A percentile compares a stretch with the other conserved stretches of the same genome.
Conservation (phyloP, 768 basidiomycete species). For the Mycena galopus region DNA sequence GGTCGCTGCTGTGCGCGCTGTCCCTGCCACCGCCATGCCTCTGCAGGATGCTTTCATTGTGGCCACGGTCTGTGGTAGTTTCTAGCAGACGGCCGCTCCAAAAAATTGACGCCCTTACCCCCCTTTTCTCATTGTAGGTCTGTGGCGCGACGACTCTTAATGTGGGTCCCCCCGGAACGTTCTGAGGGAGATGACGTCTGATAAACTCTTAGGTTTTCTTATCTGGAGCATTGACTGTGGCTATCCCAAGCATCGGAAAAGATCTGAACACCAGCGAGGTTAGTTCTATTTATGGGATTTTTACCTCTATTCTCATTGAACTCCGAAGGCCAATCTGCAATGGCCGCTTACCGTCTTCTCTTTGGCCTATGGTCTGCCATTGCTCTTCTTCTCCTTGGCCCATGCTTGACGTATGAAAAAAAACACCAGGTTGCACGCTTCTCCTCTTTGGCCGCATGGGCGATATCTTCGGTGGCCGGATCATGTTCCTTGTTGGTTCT, state of each 20-base stretch:
- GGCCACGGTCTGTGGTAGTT: background rate
- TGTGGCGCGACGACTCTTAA: slow-evolving; percentile 14
- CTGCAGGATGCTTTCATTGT: slow-evolving; percentile 32
- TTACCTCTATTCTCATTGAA: background rate
- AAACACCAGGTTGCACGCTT: slow-evolving; percentile 36
- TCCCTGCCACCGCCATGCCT: background rate
- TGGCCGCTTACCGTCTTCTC: slow-evolving; percentile 39
- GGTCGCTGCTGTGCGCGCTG: background rate
- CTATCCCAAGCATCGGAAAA: slow-evolving; percentile 1
- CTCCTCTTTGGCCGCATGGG: slow-evolving; percentile 40
- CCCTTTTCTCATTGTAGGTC: too few species aligned
- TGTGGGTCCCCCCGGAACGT: background rate
- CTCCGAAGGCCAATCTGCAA: slow-evolving; percentile 30
- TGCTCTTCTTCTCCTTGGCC: slow-evolving; percentile 33
- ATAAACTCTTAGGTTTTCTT: background rate
- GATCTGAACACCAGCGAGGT: slow-evolving; percentile 2
- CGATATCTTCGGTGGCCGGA: slow-evolving; percentile 39
- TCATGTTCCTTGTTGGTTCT: slow-evolving; percentile 46
- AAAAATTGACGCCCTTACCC: too few species aligned
- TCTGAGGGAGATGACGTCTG: background rate
- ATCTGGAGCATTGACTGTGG: slow-evolving; percentile 9
- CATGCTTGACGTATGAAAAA: too few species aligned
- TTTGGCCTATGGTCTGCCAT: slow-evolving; percentile 40
- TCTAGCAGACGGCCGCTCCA: too few species aligned
- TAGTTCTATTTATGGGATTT: background rate